Conservation (phyloP, 202 grass and related monocot genomes). For the Elaeis oleifera region DNA sequence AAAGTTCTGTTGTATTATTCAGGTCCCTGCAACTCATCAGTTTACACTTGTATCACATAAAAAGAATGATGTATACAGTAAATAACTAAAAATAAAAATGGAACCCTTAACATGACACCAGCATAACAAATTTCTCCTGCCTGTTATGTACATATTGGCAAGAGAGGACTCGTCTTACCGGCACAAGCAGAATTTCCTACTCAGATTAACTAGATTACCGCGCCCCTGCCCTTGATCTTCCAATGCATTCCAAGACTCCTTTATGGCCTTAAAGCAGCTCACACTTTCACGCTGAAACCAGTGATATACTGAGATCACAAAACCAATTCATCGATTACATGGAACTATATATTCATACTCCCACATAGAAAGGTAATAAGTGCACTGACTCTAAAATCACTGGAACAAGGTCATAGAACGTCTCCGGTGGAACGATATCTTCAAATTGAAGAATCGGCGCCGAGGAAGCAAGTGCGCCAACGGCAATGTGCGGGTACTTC, state of each 20-base stretch:
- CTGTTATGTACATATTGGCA: neutral
- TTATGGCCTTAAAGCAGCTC: conserved; percentile 78
- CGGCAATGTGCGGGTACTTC: conserved; percentile 80
- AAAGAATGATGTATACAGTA: conserved; percentile 3
- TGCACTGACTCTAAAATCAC: conserved; percentile 70
- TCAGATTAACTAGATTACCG: conserved; percentile 63
- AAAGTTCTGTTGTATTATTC: conserved; percentile 53
- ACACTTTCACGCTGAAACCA: conserved; percentile 63
- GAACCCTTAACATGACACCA: neutral
- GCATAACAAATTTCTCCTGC: neutral
- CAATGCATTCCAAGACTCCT: conserved; percentile 68
- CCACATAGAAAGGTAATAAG: neutral
- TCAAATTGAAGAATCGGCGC: conserved; percentile 95
- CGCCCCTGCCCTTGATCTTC: conserved; percentile 46
- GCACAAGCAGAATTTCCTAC: conserved; percentile 76
- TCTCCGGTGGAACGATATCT: conserved; percentile 65
- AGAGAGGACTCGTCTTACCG: conserved; percentile 31
- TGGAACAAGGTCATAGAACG: conserved; percentile 83
- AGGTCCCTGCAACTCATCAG: conserved; percentile 36
- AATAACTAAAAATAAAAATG: conserved; percentile 1
- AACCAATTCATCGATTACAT: neutral
- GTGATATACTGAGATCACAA: conserved; percentile 22
- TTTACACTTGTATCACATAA: neutral
- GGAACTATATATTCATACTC: neutral
- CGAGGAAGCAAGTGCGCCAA: conserved; percentile 73